phyloP scores from a whole-genome alignment of 2,329 filamentous ascomycete genomes.

The Colletotrichum falcatum region DNA sequence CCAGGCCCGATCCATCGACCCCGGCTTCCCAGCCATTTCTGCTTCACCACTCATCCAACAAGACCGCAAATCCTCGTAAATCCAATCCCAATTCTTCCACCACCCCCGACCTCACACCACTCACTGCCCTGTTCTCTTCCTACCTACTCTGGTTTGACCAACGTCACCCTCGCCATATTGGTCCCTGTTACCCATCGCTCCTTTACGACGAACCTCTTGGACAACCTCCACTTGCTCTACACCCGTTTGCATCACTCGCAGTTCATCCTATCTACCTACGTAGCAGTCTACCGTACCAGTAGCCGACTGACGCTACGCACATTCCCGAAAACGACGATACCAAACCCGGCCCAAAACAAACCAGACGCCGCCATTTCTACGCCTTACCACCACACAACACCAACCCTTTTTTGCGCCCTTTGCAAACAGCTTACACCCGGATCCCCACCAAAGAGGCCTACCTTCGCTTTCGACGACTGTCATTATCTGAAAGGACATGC shows the following conservation, averaged over 20 bases:
- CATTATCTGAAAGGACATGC: constrained; percentile 40
- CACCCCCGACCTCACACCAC: constrained; percentile 35
- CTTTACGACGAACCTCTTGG: constrained; percentile 30
- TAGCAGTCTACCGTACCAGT: constrained; percentile 37
- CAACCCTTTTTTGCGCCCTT: constrained; percentile 18
- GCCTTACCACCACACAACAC: constrained; percentile 25
- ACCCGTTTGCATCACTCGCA: constrained; percentile 39
- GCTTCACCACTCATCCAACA: constrained; percentile 37
- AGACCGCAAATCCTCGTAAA: constrained; percentile 27
- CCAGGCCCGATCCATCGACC: constrained; percentile 38
- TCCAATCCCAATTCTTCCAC: constrained; percentile 26
- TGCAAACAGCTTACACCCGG: constrained; percentile 21
- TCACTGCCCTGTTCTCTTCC: constrained; percentile 33
- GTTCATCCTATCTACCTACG: too few species aligned
- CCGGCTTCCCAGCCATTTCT: constrained; percentile 42
- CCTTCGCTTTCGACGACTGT: constrained; percentile 22
- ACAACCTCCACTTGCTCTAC: constrained; percentile 36
- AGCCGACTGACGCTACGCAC: constrained; percentile 33
- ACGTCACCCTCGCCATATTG: constrained; percentile 36
- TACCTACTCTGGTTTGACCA: constrained; percentile 18
- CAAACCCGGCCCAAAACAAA: constrained; percentile 36
- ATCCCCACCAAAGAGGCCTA: constrained; percentile 1
- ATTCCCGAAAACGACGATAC: constrained; percentile 40
- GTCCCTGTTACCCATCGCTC: constrained; percentile 34
- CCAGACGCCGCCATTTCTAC: constrained; percentile 33